Evolutionary conservation across 345 rosid species (phyloP).

Genomic region (Arabidopsis suecica): DNA sequence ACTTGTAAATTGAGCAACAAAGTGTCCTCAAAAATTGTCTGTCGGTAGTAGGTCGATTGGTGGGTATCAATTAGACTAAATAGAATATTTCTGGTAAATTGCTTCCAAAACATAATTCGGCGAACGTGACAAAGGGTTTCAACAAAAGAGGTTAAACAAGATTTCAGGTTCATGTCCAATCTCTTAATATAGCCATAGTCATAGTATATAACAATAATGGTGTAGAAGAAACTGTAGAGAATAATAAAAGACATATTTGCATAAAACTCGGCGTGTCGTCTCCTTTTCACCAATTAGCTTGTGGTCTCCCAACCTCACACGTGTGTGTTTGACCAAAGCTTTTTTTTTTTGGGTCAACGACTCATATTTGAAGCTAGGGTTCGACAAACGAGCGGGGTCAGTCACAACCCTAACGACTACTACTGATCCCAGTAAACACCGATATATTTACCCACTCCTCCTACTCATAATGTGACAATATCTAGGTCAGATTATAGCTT

Average conservation of each 20-base stretch:
- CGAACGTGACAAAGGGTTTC: conserved; percentile 27
- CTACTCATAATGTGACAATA: neutral
- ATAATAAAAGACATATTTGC: conserved; percentile 23
- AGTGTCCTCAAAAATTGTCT: conserved; percentile 24
- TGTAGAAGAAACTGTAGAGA: conserved; percentile 11
- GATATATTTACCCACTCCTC: neutral
- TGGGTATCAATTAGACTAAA: neutral
- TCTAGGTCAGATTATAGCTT: neutral
- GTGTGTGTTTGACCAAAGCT: neutral
- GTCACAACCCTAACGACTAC: neutral
- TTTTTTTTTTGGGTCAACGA: neutral
- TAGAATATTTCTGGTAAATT: conserved; percentile 25
- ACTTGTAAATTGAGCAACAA: neutral
- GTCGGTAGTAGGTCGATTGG: neutral
- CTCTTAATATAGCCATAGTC: conserved; percentile 20
- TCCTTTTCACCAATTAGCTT: conserved; percentile 3
- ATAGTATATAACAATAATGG: conserved; percentile 8
- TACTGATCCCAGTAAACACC: neutral
- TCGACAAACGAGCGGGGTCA: neutral
- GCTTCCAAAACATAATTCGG: conserved; percentile 38
- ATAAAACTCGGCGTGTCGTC: conserved; percentile 28
- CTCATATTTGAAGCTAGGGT: neutral
- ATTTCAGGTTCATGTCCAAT: conserved; percentile 19
- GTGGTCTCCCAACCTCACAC: conserved; percentile 15
- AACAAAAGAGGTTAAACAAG: conserved; percentile 28